Evolutionary conservation across 2,329 filamentous ascomycete genomes (phyloP).

Genomic region (Trichophyton mentagrophytes): DNA sequence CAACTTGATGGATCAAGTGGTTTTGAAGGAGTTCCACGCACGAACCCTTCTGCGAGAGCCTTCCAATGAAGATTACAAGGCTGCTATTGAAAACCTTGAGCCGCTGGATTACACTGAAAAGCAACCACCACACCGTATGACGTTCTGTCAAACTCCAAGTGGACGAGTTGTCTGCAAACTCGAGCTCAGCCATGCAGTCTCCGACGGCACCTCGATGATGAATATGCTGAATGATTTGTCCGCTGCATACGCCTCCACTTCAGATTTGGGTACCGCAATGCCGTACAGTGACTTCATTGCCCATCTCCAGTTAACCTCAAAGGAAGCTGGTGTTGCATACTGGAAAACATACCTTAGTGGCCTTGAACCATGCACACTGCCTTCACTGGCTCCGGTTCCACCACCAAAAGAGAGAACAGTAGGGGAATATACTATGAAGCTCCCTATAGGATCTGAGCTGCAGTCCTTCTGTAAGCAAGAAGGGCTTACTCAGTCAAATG

Average conservation of each 20-base stretch:
- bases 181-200: conserved; percentile 29
- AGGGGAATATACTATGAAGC: conserved; percentile 8
- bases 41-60: conserved; percentile 22
- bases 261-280: conserved; percentile 20
- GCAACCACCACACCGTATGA: conserved; percentile 25
- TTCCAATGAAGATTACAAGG: conserved; percentile 17
- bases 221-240: conserved; percentile 23
- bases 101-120: conserved; percentile 19
- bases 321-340: conserved; percentile 19
- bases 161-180: conserved; percentile 25
- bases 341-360: conserved; percentile 27
- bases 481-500: conserved; percentile 26
- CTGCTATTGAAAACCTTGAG: conserved; percentile 18
- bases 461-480: conserved; percentile 11
- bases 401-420: conserved; percentile 1
- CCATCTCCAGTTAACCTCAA: conserved; percentile 20
- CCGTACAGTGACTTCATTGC: conserved; percentile 28
- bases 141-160: conserved; percentile 22
- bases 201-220: conserved; percentile 26
- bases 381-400: conserved; percentile 9
- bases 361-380: conserved; percentile 23
- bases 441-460: conserved; percentile 8
- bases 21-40: conserved; percentile 19
- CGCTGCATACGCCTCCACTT: conserved; percentile 22
- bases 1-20: conserved; percentile 27